Base-by-base conservation (phyloP, 1,284 basidiomycete species). In the Sanguinoderma infundibulare region DNA sequence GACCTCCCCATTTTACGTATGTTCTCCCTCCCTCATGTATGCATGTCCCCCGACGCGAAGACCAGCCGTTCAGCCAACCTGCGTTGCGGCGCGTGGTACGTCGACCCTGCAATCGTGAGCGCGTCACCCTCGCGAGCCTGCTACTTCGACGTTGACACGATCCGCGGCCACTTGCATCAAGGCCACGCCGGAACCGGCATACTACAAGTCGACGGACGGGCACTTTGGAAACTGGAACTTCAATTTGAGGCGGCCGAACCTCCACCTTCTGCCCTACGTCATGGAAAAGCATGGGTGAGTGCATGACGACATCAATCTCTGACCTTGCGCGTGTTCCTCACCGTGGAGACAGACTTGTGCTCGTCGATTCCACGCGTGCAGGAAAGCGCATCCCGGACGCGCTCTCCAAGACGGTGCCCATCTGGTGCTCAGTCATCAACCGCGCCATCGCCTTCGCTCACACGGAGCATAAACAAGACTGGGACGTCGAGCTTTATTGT, bases 131-230 rank as follows among this genome's bases (percentile, higher is more conserved):
- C 10, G 17, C 53, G 8, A 24, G 17, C 40, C 20, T 12, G 7
- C 17, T 20, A 24, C 10, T 39, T 5, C n/a, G 17, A 30, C 36
- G 32, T 39, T 38, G 15, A 53, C 35, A 35, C n/a, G n/a, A n/a
- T 38, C 22, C 20, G 5, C 50, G 20, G 3, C 12, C n/a, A 24
- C 20, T 30, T 6, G 4, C 28, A 7, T 38, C 36, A 40, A 73
- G 72, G 68, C 70, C 3, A 62, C 62, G 3, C 52, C 65, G 44
- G 65, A 67, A 22, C 64, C 67, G 0, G 92, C 91, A 14, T 98
- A 99, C 79, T 98, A 98, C 84, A 99, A 99, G 75, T 97, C 95
- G 0, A 98, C 96, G 0, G 97, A 99, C 70, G 97, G 97, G 0
- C 97, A 98, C 70, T 90, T 87, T 64, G 84, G 87, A 32, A 88